Percentiles rank a stretch among this genome's conserved stretches.
Evolutionary conservation across 2,329 filamentous ascomycete genomes (phyloP).

Genomic region (Magnaporthales sp.): DNA sequence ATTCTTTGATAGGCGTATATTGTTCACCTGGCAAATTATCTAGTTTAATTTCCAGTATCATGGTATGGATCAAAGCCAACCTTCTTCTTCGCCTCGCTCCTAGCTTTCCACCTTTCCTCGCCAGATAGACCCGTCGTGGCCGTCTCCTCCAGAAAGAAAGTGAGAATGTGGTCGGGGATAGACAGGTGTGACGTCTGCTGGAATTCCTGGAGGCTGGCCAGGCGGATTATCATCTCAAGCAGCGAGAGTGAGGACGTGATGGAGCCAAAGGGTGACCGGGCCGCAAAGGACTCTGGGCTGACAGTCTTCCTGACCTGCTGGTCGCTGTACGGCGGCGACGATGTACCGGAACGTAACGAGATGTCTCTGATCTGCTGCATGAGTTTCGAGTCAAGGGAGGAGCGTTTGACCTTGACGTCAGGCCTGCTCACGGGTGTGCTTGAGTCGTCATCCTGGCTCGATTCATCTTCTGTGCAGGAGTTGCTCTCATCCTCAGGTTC

Average conservation of each 20-base stretch:
- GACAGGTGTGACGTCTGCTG: constrained; percentile 84
- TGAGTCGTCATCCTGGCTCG: constrained; percentile 17
- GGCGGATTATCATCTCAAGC: constrained; percentile 78
- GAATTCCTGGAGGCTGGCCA: constrained; percentile 84
- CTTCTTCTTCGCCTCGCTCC: constrained; percentile 35
- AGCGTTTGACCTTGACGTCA: constrained; percentile 10
- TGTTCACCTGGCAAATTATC: not conserved
- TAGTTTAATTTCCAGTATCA: constrained; percentile 19
- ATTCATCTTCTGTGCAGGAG: constrained; percentile 28
- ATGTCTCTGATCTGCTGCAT: constrained; percentile 31
- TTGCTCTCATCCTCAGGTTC: constrained; percentile 43
- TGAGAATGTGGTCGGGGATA: constrained; percentile 81
- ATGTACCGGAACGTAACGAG: constrained; percentile 18
- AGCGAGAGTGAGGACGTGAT: constrained; percentile 58
- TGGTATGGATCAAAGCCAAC: constrained; percentile 50
- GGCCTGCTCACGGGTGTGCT: constrained; percentile 9
- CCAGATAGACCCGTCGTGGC: constrained; percentile 42
- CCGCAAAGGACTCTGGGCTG: constrained; percentile 21
- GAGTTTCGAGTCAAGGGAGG: constrained; percentile 28
- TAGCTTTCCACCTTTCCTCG: constrained; percentile 32
- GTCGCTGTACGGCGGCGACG: constrained; percentile 2
- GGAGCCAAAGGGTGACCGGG: constrained; percentile 39
- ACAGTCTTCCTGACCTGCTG: constrained; percentile 9
- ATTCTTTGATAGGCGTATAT: too few species aligned
- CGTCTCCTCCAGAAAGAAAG: constrained; percentile 68